These are phyloP conservation scores for Capsella rubella DNA, from an alignment of 441 rosid species.

Conservation along the genomic window DNA sequence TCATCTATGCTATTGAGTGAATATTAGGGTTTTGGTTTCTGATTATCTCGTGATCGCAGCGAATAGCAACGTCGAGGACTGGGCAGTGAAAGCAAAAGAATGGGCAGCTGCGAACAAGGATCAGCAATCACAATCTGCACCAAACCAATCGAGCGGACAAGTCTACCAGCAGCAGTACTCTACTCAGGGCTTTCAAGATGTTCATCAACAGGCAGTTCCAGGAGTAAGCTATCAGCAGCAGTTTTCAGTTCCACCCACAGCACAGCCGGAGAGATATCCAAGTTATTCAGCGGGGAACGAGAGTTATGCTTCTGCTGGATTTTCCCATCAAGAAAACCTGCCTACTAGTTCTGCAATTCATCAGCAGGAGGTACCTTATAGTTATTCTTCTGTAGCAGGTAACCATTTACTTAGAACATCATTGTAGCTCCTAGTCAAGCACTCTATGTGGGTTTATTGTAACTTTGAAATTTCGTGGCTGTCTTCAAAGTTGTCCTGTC, in stretches of 20 bases:
- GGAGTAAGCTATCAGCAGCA: conserved; percentile 71
- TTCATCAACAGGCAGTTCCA: conserved; percentile 58
- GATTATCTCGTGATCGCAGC: conserved; percentile 49
- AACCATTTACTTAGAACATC: conserved; percentile 69
- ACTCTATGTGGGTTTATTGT: conserved; percentile 42
- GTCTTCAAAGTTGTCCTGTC: conserved; percentile 16
- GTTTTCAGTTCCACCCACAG: conserved; percentile 56
- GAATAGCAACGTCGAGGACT: conserved; percentile 71
- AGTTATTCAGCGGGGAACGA: conserved; percentile 58
- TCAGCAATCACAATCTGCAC: conserved; percentile 62
- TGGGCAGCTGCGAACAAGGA: conserved; percentile 81
- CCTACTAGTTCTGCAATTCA: conserved; percentile 68
- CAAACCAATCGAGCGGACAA: conserved; percentile 52
- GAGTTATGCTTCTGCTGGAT: conserved; percentile 48
- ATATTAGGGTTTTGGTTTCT: conserved; percentile 33
- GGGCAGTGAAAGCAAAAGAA: conserved; percentile 97
- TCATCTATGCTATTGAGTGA: conserved; percentile 30
- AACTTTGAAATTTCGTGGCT: background rate
- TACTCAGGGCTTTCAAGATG: conserved; percentile 65
- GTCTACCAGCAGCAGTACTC: conserved; percentile 65
- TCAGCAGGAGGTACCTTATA: conserved; percentile 99
- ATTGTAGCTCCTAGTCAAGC: conserved; percentile 63
- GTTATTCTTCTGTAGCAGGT: conserved; percentile 99
- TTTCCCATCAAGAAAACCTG: conserved; percentile 54
- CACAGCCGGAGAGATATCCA: conserved; percentile 58